phyloP scores from a whole-genome alignment of 2,329 filamentous ascomycete species.

The Dactylellina sp. region DNA sequence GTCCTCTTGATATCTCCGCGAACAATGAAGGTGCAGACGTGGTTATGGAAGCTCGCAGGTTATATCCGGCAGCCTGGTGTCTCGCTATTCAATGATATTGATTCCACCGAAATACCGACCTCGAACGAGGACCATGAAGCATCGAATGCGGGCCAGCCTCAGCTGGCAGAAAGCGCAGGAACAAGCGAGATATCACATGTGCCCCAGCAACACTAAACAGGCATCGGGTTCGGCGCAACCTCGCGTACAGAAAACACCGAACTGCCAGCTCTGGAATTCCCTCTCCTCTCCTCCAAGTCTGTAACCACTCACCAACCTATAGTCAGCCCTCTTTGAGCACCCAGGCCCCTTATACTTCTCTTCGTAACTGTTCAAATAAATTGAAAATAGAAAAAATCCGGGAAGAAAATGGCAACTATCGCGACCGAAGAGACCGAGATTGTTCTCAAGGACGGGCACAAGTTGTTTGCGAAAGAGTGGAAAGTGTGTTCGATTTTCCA shows the following conservation, averaged over 20 bases:
- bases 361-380: slow-evolving; percentile 2
- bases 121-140: not conserved
- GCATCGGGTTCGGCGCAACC: slow-evolving; percentile 1
- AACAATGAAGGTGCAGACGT: slow-evolving; percentile 57
- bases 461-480: slow-evolving; percentile 74
- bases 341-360: slow-evolving; percentile 7
- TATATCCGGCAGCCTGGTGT: slow-evolving; percentile 47
- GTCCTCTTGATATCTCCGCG: slow-evolving; percentile 50
- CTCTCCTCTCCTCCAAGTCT: slow-evolving; percentile 20
- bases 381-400: too few relatives aligned
- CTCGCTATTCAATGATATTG: slow-evolving; percentile 30
- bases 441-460: slow-evolving; percentile 67
- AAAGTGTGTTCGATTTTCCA: slow-evolving; percentile 63
- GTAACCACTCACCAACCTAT: slow-evolving; percentile 1
- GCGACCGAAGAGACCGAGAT: slow-evolving; percentile 68
- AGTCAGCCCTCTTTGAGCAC: not conserved
- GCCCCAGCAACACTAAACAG: slow-evolving; percentile 30
- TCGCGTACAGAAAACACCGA: slow-evolving; percentile 37
- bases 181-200: slow-evolving; percentile 38
- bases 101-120: not conserved
- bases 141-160: too few relatives aligned
- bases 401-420: slow-evolving; percentile 60
- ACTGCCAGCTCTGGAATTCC: slow-evolving; percentile 32
- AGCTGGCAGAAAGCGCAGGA: not conserved
- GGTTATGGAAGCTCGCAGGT: slow-evolving; percentile 58